Conservation (phyloP, 1,284 basidiomycete genomes). For the Singerocomus inundabilis region DNA sequence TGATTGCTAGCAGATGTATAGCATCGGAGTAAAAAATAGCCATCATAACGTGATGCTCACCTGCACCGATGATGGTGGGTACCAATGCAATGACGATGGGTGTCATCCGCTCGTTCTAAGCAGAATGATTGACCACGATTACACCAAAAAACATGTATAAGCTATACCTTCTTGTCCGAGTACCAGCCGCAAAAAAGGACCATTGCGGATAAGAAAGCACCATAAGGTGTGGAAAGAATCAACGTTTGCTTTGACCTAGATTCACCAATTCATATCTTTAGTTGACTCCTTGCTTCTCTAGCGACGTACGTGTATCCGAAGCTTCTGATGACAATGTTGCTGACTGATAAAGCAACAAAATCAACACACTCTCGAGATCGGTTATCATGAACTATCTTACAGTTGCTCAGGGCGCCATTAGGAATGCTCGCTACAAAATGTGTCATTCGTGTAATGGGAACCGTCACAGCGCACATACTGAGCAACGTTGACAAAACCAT, state of each 20-base stretch:
- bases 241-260: slow-evolving; percentile 58
- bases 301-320: slow-evolving; percentile 63
- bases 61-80: slow-evolving; percentile 60
- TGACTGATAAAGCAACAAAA: slow-evolving; percentile 39
- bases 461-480: slow-evolving; percentile 40
- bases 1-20: slow-evolving; percentile 40
- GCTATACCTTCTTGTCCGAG: slow-evolving; percentile 55
- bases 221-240: slow-evolving; percentile 61
- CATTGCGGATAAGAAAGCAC: slow-evolving; percentile 47
- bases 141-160: background rate
- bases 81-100: slow-evolving; percentile 61
- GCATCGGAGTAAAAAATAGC: background rate
- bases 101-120: slow-evolving; percentile 52
- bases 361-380: slow-evolving; percentile 1
- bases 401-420: slow-evolving; percentile 64
- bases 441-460: slow-evolving; percentile 11
- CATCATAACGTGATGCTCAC: slow-evolving; percentile 26
- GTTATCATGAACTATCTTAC: slow-evolving; percentile 35
- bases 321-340: slow-evolving; percentile 59
- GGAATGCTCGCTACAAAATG: slow-evolving; percentile 52
- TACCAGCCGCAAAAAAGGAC: slow-evolving; percentile 60
- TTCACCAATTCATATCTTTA: background rate
- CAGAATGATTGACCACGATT: background rate
- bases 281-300: background rate
- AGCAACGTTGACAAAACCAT: slow-evolving; percentile 57